Evolutionary conservation across 495 filamentous ascomycete species (phyloP).

Genomic region (Viridothelium virens): DNA sequence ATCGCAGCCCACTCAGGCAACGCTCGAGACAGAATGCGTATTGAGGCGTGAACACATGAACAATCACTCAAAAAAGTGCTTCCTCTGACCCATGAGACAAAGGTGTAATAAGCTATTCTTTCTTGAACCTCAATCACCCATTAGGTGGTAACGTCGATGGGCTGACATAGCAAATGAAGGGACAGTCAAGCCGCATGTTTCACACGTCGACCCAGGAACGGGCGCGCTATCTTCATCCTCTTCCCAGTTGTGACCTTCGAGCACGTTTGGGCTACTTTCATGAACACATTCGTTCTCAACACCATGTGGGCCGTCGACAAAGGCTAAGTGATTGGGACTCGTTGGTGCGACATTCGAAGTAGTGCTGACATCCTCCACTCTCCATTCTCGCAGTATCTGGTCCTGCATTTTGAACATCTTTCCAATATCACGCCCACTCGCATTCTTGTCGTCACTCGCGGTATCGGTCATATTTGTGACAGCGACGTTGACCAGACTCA

Average conservation of each 20-base stretch:
- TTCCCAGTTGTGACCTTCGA: slow-evolving; percentile 27
- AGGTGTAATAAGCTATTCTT: no score
- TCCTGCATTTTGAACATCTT: slow-evolving; percentile 50
- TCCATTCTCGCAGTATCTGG: slow-evolving; percentile 56
- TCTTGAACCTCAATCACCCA: background rate
- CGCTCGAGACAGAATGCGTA: no score
- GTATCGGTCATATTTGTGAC: slow-evolving; percentile 74
- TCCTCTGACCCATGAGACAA: no score
- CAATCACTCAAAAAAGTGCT: no score
- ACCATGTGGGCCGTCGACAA: background rate
- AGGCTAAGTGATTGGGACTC: background rate
- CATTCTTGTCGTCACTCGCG: slow-evolving; percentile 36
- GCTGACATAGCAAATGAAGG: slow-evolving; percentile 66
- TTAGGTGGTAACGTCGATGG: slow-evolving; percentile 60
- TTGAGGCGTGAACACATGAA: no score
- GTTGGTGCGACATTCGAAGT: background rate
- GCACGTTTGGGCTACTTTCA: background rate
- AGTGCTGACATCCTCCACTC: slow-evolving; percentile 38
- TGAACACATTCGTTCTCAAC: background rate
- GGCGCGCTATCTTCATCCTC: slow-evolving; percentile 29
- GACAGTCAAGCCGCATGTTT: slow-evolving; percentile 53
- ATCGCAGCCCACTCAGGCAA: no score
- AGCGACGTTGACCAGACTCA: slow-evolving; percentile 77
- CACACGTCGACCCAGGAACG: slow-evolving; percentile 46
- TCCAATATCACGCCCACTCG: slow-evolving; percentile 35